These are phyloP conservation scores for Chlorella vulgaris DNA, from an alignment of 139 green algal genomes.

Conservation along the genomic window DNA sequence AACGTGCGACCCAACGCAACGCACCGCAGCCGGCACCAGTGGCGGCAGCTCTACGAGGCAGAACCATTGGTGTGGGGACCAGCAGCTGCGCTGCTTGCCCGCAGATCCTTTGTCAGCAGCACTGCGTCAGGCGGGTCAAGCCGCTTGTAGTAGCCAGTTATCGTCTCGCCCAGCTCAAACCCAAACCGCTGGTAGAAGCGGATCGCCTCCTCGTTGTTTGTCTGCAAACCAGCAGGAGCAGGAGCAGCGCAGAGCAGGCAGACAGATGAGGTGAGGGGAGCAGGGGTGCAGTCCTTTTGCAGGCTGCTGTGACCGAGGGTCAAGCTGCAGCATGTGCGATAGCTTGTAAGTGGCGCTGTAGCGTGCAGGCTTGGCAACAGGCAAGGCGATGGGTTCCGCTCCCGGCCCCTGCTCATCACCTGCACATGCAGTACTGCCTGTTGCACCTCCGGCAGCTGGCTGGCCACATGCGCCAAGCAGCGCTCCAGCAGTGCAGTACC, in stretches of 20 bases:
- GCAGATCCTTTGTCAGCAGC: constrained; percentile 30
- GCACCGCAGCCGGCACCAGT: too few relatives aligned
- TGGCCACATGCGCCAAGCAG: constrained; percentile 20
- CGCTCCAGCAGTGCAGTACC: constrained; percentile 43
- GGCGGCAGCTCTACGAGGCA: background rate
- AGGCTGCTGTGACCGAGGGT: too few relatives aligned
- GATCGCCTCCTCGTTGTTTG: constrained; percentile 76
- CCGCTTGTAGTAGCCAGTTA: constrained; percentile 44
- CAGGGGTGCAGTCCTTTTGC: too few relatives aligned
- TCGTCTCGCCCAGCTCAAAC: constrained; percentile 48
- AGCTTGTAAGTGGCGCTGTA: background rate
- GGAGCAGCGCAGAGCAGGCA: background rate
- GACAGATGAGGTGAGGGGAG: too few relatives aligned
- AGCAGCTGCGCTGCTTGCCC: background rate
- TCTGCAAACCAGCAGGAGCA: constrained; percentile 36
- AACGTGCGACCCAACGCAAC: too few relatives aligned
- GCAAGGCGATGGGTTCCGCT: too few relatives aligned
- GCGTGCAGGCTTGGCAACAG: background rate
- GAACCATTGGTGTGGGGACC: background rate
- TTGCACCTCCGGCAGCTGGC: constrained; percentile 40
- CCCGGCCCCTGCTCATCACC: background rate
- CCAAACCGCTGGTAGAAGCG: constrained; percentile 69
- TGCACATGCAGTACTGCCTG: constrained; percentile 75
- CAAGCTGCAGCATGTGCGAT: background rate
- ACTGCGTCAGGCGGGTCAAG: constrained; percentile 44